phyloP scores from a whole-genome alignment of 164 flowering plant genomes.

The Umbellularia californica region DNA sequence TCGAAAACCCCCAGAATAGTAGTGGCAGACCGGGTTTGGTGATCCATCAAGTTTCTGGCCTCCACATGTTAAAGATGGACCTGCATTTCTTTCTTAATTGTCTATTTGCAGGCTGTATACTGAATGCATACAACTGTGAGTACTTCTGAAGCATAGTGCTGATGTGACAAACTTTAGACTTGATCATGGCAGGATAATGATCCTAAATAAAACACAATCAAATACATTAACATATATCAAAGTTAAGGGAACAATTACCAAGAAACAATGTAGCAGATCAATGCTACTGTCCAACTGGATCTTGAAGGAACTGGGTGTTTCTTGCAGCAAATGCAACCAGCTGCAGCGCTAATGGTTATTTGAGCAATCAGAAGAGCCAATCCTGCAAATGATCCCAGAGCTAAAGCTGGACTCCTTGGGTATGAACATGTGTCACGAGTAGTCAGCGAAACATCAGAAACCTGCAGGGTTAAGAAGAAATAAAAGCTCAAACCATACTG shows the following conservation, averaged over 20 bases:
- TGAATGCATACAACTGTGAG: too few species aligned
- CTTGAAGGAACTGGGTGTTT: conserved; percentile 43
- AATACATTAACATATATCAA: neutral
- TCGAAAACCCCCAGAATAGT: too few species aligned
- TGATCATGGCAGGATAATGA: neutral
- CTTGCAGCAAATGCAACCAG: conserved; percentile 82
- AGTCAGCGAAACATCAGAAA: conserved; percentile 42
- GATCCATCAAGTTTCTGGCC: too few species aligned
- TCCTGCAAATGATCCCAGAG: conserved; percentile 73
- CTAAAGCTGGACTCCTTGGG: conserved; percentile 79
- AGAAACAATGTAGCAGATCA: conserved; percentile 66
- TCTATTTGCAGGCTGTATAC: too few species aligned
- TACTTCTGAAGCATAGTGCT: neutral
- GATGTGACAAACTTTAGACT: neutral
- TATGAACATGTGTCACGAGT: conserved; percentile 42
- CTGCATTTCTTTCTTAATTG: too few species aligned
- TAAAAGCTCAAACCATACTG: conserved; percentile 6
- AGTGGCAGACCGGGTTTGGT: too few species aligned
- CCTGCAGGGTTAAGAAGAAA: conserved; percentile 36
- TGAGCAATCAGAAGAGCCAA: conserved; percentile 67
- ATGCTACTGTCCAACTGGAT: conserved; percentile 59
- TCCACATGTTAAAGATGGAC: too few species aligned
- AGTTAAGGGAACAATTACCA: conserved; percentile 43
- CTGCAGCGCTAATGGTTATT: conserved; percentile 49
- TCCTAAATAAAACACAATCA: neutral